Evolutionary conservation across 441 rosid genomes (phyloP), one percentile per base, ranked within the genome.

Genomic region (Jatropha multifida): DNA sequence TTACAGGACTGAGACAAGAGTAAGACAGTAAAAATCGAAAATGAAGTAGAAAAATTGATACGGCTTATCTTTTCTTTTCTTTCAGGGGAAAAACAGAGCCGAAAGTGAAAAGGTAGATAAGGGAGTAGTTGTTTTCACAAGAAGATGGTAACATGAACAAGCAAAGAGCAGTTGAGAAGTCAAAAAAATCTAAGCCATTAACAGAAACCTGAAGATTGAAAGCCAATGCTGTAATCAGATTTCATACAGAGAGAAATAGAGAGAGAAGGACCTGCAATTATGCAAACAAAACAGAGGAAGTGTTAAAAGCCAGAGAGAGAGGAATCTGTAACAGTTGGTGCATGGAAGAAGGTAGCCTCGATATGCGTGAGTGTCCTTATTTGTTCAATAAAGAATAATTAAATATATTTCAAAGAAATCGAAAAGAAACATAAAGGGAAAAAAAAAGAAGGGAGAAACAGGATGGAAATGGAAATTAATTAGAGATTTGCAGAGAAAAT

Each of bases 281-380:
- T 56, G 65, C 77, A 49, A 55, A 17, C 9, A 56, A 56, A 56
- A 59, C 38, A 59, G 63, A 23, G 37, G 63, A 23, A 59, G 15
- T 59, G 63, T 58, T 20, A 59, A 59, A n/a, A 55, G 60, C 65
- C 13, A 18, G 77, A 74, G 71, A 46, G 74, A 52, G 75, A 46
- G 65, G 79, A 70, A 76, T 76, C 74, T 74, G 76, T 46, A 20
- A 52, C 55, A 65, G 69, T 40, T 64, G 69, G 17, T 63, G 9
- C 1, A 42, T 38, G 52, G 68, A 41, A 4, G 71, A 67, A n/a
- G 60, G 68, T n/a, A 48, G n/a, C 76, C 83, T 81, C 80, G 85
- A 40, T 80, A 0, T 51, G 38, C 42, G 79, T 76, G 80, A 27
- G 17, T 46, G 15, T 42, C 2, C 3, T 59, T 54, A 56, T 46